Percentiles rank a stretch among this genome's conserved stretches.
Conservation (phyloP, 2,329 filamentous ascomycete genomes). For the Trichoderma sp. region DNA sequence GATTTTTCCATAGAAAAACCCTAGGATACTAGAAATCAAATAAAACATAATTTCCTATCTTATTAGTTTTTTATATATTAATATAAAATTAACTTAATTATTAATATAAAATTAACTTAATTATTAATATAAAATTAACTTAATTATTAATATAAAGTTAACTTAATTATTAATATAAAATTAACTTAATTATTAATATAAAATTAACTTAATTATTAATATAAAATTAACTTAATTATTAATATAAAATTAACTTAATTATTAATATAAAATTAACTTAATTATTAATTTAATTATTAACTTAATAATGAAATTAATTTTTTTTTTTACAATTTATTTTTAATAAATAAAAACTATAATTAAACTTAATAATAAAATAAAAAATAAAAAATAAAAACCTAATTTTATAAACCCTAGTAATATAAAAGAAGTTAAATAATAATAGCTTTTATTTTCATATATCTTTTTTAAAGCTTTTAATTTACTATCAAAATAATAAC, state of each 20-base stretch:
- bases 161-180: not conserved
- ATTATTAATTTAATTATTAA: no score
- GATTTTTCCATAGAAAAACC: not conserved
- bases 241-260: not conserved
- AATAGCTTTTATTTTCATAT: no score
- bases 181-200: no score
- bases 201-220: not conserved
- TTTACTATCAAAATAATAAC: no score
- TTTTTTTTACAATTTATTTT: no score
- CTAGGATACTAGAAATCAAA: not conserved
- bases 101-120: not conserved
- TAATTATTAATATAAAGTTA: not conserved
- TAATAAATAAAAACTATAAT: no score
- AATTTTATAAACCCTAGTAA: no score
- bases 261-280: not conserved
- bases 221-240: not conserved
- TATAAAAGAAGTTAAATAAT: no score
- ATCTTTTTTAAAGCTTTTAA: no score
- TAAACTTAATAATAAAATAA: no score
- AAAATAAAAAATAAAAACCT: no score
- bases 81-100: not conserved
- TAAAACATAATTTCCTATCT: not conserved
- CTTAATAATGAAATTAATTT: no score
- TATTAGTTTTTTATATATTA: not conserved
- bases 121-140: not conserved